Evolutionary conservation across 495 filamentous ascomycete species (phyloP), one percentile per base, ranked within the genome.

Genomic region (Lentithecium fluviatile): DNA sequence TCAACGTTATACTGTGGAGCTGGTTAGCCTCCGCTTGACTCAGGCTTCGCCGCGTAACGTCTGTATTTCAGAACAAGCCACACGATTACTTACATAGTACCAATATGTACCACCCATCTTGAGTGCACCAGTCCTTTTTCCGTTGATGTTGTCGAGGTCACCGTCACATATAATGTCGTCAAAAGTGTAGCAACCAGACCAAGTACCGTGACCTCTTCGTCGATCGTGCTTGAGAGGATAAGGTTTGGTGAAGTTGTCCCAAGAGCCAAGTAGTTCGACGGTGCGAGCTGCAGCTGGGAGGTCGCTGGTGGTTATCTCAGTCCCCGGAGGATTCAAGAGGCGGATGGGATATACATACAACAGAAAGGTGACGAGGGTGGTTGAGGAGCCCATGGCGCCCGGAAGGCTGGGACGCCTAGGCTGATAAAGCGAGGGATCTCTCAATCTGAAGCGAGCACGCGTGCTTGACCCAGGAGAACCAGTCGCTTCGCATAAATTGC

Each of bases 91-190:
- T 74, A 94, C 90, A 75, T 91, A 95, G 77, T 95, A 96, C 82
- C 91, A 95, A 74, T 96, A 96, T 8, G 84, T 91, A n/a, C 85
- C 84, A 25, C 91, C 91, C 88, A 94, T 94, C 73, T 88, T 94
- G 56, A 96, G 79, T 21, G 87, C 91, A 26, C 91, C 91, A 32
- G 81, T 80, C 54, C 91, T 83, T 67, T 83, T 84, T 42, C 79
- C 73, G 12, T 73, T 74, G 45, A 76, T 74, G 43, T 78, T 73
- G n/a, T 64, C 47, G 13, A 77, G 69, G 53, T 88, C 80, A 20
- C 90, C 90, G 70, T 96, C 91, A 61, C 85, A 89, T 57, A 88
- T 83, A 64, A 94, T 95, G 69, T 93, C 84, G 60, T 87, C 81
- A 72, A 94, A 95, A 4, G 82, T 81, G 73, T 91, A 85, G 68